These are phyloP conservation scores for Pyrenophora teres DNA, from an alignment of 2,329 filamentous ascomycete species.

Conservation along the genomic window DNA sequence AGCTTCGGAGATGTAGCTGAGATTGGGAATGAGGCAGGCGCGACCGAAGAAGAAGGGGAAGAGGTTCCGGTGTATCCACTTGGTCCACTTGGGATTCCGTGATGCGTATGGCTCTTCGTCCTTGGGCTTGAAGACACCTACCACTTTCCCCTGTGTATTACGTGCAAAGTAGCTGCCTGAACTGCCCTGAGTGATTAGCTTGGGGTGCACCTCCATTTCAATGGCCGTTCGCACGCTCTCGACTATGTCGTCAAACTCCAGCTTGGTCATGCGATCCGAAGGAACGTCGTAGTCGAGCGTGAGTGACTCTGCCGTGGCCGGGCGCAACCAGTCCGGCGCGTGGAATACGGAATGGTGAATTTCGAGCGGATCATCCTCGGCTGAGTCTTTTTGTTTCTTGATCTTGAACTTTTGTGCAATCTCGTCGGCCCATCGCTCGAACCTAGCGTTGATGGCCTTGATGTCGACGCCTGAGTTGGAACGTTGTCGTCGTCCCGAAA, in stretches of 20 bases:
- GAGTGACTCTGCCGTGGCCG: slow-evolving; percentile 75
- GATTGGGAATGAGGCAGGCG: slow-evolving; percentile 93
- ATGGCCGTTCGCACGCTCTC: slow-evolving; percentile 91
- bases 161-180: slow-evolving; percentile 98
- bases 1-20: slow-evolving; percentile 97
- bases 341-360: slow-evolving; percentile 98
- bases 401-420: slow-evolving; percentile 98
- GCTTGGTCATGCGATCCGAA: slow-evolving; percentile 72
- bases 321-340: slow-evolving; percentile 82
- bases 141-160: slow-evolving; percentile 88
- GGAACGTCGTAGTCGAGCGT: slow-evolving; percentile 60
- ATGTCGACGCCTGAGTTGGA: slow-evolving; percentile 93
- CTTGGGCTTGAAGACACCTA: slow-evolving; percentile 98
- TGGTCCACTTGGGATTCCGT: slow-evolving; percentile 98
- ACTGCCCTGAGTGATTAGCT: slow-evolving; percentile 95
- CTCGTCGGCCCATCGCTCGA: slow-evolving; percentile 97
- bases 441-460: slow-evolving; percentile 93
- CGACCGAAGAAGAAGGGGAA: slow-evolving; percentile 97
- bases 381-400: slow-evolving; percentile 72
- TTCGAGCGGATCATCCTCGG: slow-evolving; percentile 80
- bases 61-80: slow-evolving; percentile 97
- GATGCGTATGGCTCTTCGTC: slow-evolving; percentile 98
- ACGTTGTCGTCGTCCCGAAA: slow-evolving; percentile 55
- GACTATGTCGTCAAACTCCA: slow-evolving; percentile 84
- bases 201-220: slow-evolving; percentile 86